Evolutionary conservation across 2,329 filamentous ascomycete genomes (phyloP), one percentile per base, ranked within the genome.

Genomic region (Phaeosphaeria sp.): DNA sequence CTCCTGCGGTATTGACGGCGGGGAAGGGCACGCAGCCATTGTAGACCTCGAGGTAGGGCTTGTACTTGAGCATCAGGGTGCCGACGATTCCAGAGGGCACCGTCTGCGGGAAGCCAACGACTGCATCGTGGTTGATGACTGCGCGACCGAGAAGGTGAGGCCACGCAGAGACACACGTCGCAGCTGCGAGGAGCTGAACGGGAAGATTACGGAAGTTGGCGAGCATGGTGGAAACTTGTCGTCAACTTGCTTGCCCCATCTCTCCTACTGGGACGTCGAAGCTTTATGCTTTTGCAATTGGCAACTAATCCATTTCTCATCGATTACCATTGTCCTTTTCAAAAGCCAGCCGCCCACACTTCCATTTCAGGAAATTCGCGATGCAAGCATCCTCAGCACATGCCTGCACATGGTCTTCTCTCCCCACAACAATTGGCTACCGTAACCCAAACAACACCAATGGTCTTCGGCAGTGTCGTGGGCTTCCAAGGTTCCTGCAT

Each of bases 1-100:
- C 80, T 2, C 87, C 87, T 0, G 76, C 72, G 0, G 80, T 79
- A 60, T 89, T 83, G 1, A 89, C 86, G 1, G 83, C 86, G 0
- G 86, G 86, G 67, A 87, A 89, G 0, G 86, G 85, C 9, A 88
- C 86, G 60, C 87, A 89, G 46, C 87, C 86, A 64, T 85, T 84
- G 18, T 80, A 79, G 5, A 88, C 82, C 11, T 85, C 65, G 6
- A 87, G 78, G 52, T 78, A 80, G 0, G 85, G 86, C 73, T 88
- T 82, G 73, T 85, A 88, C 52, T 83, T 82, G 43, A 83, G 69
- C 62, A 85, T 85, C 22, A 85, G 69, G 2, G 77, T 68, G 15
- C 85, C 85, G 0, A 74, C 68, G 1, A 75, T 75, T 5, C 78
- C 78, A 43, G 72, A 75, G 0, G 85, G 85, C 0, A 87, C 83